A percentile compares a stretch with the other conserved stretches of the same genome.
Conservation (phyloP, 345 rosid species). For the Populus alba region DNA sequence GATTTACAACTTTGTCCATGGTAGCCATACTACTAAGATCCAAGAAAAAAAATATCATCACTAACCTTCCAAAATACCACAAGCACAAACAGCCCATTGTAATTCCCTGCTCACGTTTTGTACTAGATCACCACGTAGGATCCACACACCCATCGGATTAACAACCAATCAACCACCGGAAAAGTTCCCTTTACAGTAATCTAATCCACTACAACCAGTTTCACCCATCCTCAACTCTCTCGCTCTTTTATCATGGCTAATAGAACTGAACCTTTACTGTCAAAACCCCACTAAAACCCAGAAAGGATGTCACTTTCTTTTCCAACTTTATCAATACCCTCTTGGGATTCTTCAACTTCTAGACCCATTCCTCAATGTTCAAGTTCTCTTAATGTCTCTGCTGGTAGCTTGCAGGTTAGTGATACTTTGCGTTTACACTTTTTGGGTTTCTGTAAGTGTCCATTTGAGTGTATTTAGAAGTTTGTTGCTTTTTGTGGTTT, state of each 20-base stretch:
- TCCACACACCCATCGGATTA: background rate
- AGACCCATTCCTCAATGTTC: background rate
- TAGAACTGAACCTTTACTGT: background rate
- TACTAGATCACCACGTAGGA: background rate
- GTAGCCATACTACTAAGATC: too few relatives aligned
- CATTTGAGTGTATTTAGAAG: background rate
- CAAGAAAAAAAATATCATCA: too few relatives aligned
- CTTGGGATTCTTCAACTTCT: constrained; percentile 12
- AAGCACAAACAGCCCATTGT: background rate
- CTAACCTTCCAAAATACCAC: too few relatives aligned
- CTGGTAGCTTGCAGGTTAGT: constrained; percentile 26
- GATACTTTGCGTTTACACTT: background rate
- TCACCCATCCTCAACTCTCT: background rate
- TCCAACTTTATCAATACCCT: constrained; percentile 21
- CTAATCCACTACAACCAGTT: background rate
- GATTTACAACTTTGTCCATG: too few relatives aligned
- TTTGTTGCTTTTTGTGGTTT: background rate
- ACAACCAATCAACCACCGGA: background rate
- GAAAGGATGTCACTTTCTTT: constrained; percentile 28
- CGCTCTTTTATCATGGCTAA: background rate
- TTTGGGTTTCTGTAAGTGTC: background rate
- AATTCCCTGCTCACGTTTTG: background rate
- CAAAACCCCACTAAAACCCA: background rate
- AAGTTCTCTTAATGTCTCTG: background rate
- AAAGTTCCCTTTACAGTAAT: background rate